Evolutionary conservation across 73 alveolate genomes (phyloP).

Genomic region (Tetrahymena thermophila): DNA sequence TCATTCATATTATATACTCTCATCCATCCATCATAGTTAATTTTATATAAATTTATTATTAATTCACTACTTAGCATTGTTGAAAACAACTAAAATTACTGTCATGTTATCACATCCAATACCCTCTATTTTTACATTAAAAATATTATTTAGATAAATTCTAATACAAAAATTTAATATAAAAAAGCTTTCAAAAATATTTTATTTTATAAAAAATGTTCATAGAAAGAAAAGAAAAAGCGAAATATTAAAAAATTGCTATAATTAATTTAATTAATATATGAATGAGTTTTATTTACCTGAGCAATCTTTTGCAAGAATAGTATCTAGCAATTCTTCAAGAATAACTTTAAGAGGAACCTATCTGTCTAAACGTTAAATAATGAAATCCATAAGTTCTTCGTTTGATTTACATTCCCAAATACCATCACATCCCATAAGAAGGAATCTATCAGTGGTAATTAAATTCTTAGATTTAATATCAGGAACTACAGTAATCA

Average conservation of each 20-base stretch:
- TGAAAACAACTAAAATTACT: constrained; percentile 18
- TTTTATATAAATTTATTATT: not conserved
- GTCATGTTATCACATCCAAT: constrained; percentile 45
- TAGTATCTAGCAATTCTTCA: not conserved
- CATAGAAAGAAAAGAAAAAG: not conserved
- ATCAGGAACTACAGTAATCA: constrained; percentile 86
- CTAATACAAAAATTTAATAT: no score
- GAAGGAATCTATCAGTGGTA: constrained; percentile 21
- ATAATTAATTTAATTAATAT: not conserved
- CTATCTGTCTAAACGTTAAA: not conserved
- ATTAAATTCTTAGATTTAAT: constrained; percentile 49
- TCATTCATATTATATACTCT: not conserved
- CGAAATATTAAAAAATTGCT: not conserved
- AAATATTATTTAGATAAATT: no score
- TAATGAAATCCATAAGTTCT: constrained; percentile 3
- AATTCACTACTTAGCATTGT: not conserved
- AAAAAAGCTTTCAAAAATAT: no score
- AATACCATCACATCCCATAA: constrained; percentile 61
- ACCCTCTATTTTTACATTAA: not conserved
- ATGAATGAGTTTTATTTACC: not conserved
- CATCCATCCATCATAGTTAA: not conserved
- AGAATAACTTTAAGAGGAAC: not conserved
- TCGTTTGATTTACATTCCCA: constrained; percentile 36
- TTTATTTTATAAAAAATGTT: no score
- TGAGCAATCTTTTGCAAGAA: not conserved